These are phyloP conservation scores for Kwoniella mangroviensis DNA, from an alignment of 768 basidiomycete genomes.

Conservation along the genomic window DNA sequence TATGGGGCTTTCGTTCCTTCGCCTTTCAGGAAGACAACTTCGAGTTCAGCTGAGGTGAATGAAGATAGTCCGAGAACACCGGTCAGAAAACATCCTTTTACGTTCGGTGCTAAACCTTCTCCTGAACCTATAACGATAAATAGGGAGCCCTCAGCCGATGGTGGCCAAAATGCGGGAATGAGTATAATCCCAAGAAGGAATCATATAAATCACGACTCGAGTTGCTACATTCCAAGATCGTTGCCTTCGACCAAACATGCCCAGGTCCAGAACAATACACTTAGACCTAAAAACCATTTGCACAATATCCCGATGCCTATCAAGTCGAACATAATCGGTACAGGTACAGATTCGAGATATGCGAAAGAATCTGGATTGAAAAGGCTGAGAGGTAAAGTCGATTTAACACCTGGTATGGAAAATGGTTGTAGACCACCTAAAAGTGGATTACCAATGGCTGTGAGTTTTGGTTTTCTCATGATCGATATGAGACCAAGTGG, in stretches of 20 bases:
- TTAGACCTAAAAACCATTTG: slow-evolving; percentile 2
- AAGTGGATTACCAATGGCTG: slow-evolving; percentile 32
- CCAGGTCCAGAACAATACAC: neutral
- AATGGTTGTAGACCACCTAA: slow-evolving; percentile 39
- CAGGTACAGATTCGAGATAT: neutral
- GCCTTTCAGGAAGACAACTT: neutral
- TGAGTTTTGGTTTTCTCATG: slow-evolving; percentile 18
- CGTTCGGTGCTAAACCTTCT: slow-evolving; percentile 22
- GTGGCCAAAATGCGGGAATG: neutral
- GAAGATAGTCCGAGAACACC: slow-evolving; percentile 10
- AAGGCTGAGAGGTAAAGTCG: slow-evolving; percentile 17
- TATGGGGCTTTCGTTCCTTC: slow-evolving; percentile 2
- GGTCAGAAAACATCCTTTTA: slow-evolving; percentile 21
- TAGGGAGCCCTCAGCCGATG: neutral
- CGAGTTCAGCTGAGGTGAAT: neutral
- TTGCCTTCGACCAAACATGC: slow-evolving; percentile 9
- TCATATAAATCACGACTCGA: neutral
- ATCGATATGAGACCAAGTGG: neutral
- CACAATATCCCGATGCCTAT: slow-evolving; percentile 2
- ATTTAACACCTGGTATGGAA: slow-evolving; percentile 46
- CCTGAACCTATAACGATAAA: neutral
- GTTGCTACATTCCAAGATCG: neutral
- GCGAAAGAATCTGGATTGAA: slow-evolving; percentile 1
- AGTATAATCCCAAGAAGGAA: neutral
- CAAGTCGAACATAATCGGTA: slow-evolving; percentile 4